Evolutionary conservation across 208 protist genomes (phyloP), one percentile per base, ranked within the genome.

Genomic region (Crithidia thermophila): DNA sequence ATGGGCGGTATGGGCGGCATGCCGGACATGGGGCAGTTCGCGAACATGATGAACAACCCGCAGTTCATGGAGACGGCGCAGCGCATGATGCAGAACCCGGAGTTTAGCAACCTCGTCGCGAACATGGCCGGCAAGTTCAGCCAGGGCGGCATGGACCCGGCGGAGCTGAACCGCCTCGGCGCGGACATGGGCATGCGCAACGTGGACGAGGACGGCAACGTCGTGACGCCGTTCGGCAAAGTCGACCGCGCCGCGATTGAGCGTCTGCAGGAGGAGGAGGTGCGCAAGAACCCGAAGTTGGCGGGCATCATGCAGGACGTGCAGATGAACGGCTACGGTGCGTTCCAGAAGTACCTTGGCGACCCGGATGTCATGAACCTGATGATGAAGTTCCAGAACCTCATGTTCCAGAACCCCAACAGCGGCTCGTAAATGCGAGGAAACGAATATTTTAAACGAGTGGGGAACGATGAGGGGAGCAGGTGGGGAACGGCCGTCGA

Each of bases 351-450:
- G 76, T 94, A 97, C 77, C 85, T 98, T 52, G 80, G 77, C 23
- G 91, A 98, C 63, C 94, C 94, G 1, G 91, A 97, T 39, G 87
- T 97, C 40, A 93, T 96, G 86, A 69, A 90, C 20, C 53, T 94
- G 25, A 95, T 97, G 82, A 81, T 85, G 43, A 90, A 94, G 77
- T 95, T 95, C 60, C 76, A 91, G 67, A 81, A 76, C 60, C 10
- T 85, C 20, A 82, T 90, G 68, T 76, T 88, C 58, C 55, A 63
- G 47, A 67, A 64, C 60, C 70, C 70, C 16, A 69, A 68, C 27
- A 49, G 20, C 18, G 52, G 40, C 21, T 39, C 46, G 47, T 77
- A 47, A 47, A 1, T n/a, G n/a, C n/a, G n/a, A n/a, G 30, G 47
- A 14, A 49, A 36, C 4, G 33, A 25, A 46, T 11, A 34, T 6